A percentile compares a stretch with the other conserved stretches of the same genome.
Conservation (phyloP, 2,329 filamentous ascomycete genomes). For the Huntiella abstrusa region DNA sequence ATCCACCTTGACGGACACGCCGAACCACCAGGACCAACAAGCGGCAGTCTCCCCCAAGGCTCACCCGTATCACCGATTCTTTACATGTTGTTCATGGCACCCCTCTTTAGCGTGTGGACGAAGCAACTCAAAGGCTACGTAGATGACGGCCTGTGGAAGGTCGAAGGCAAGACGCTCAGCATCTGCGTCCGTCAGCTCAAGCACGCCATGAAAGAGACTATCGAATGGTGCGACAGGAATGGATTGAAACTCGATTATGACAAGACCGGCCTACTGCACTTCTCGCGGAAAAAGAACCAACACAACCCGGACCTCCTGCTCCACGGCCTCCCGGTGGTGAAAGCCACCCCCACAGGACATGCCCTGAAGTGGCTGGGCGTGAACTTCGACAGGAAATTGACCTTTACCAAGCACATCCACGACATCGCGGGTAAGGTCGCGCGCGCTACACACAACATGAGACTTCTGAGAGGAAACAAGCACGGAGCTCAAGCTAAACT, state of each 20-base stretch:
- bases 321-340: too few relatives aligned
- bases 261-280: not conserved
- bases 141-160: not conserved
- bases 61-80: not conserved
- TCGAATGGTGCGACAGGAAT: not conserved
- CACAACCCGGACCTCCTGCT: too few relatives aligned
- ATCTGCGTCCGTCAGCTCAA: not conserved
- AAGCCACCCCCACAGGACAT: too few relatives aligned
- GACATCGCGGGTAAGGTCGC: too few relatives aligned
- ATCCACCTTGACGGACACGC: not conserved
- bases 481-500: too few relatives aligned
- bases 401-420: too few relatives aligned
- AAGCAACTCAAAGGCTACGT: slow-evolving; percentile 1
- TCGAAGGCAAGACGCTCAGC: not conserved
- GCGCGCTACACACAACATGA: too few relatives aligned
- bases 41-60: not conserved
- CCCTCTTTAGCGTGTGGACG: not conserved
- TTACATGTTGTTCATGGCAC: not conserved
- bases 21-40: not conserved
- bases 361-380: too few relatives aligned
- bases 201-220: not conserved
- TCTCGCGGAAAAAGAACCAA: not conserved
- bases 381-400: too few relatives aligned
- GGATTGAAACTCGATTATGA: not conserved
- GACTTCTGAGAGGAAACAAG: too few relatives aligned